Base-by-base conservation (phyloP, 1,139 yeast genomes). In the Hyphopichia pseudoburtonii region DNA sequence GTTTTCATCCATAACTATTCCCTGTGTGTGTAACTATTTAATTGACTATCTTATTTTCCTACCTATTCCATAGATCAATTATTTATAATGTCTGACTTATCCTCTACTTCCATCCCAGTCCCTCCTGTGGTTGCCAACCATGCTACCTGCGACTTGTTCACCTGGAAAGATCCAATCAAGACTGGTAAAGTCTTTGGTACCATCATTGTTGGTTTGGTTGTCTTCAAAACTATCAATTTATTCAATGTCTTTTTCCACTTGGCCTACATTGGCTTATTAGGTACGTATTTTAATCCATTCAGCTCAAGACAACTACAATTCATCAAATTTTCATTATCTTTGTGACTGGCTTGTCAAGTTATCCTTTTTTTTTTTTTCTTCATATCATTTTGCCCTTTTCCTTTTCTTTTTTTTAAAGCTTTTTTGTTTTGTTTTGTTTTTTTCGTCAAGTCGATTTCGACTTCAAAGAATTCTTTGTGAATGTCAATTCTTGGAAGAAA, bases 161-260 rank as follows among this genome's bases (percentile, higher is more conserved):
- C 90, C 47, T 90, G 97, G 97, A 74, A 78, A 51, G 77, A 87
- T 57, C 96, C 97, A 28, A 66, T 75, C 46, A 73, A 75, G 54
- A 82, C 96, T 39, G 97, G 86, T 44, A 81, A 82, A 54, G 79
- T 84, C 30, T 79, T 89, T 50, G 95, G 85, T 36, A 74, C 81
- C 34, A 64, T 82, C 38, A 56, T 90, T 33, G 66, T 73, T 26
- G 68, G 75, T 17, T 70, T 90, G 56, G 53, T 85, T 43, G 66
- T 85, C 27, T 59, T 87, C 56, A 85, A 87, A 62, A 78, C 74
- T 44, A 80, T 87, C 52, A 82, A 86, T 60, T 62, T 88, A 51
- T 59, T 86, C 54, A 80, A 86, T 46, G 66, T 85, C 45, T 68
- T 84, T 54, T 78, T 88, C 73, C 82, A 64, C 50, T 57, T 66